phyloP scores from a whole-genome alignment of 2,329 filamentous ascomycete species.

The Penicillium sp. region DNA sequence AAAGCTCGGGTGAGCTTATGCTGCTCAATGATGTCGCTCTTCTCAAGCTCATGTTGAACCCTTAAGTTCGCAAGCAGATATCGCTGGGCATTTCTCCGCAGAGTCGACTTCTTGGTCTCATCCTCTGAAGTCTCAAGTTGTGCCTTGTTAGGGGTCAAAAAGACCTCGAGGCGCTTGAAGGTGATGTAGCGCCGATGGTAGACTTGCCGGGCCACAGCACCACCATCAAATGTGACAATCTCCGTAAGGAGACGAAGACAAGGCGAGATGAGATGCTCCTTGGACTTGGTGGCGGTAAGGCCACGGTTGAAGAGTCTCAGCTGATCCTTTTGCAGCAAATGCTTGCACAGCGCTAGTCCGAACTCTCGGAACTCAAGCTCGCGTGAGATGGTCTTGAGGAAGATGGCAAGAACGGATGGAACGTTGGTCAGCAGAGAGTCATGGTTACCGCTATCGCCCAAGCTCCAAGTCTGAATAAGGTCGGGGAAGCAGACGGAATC shows the following conservation, averaged over 20 bases:
- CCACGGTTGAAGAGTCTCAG: conserved; percentile 75
- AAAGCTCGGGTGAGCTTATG: conserved; percentile 63
- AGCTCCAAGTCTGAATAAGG: conserved; percentile 82
- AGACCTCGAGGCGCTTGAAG: conserved; percentile 73
- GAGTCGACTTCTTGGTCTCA: conserved; percentile 66
- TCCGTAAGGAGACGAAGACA: conserved; percentile 81
- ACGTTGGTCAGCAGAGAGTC: conserved; percentile 77
- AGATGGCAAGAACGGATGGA: conserved; percentile 72
- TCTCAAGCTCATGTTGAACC: conserved; percentile 70
- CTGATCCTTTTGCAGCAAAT: conserved; percentile 74
- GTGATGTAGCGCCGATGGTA: conserved; percentile 75
- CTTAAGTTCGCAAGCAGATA: conserved; percentile 76
- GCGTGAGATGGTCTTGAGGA: conserved; percentile 72
- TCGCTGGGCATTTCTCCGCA: conserved; percentile 75
- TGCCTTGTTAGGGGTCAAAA: conserved; percentile 65
- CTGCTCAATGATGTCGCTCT: conserved; percentile 76
- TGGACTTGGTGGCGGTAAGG: conserved; percentile 72
- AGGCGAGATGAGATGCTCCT: conserved; percentile 84
- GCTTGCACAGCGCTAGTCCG: conserved; percentile 73
- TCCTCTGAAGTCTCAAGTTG: conserved; percentile 54
- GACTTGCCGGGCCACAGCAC: conserved; percentile 68
- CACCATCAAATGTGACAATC: conserved; percentile 79
- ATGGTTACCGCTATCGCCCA: conserved; percentile 72
- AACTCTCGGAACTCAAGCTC: conserved; percentile 69
- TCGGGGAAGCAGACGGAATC: conserved; percentile 66